Base-by-base conservation (phyloP, 768 basidiomycete genomes). In the Piloderma croceum region DNA sequence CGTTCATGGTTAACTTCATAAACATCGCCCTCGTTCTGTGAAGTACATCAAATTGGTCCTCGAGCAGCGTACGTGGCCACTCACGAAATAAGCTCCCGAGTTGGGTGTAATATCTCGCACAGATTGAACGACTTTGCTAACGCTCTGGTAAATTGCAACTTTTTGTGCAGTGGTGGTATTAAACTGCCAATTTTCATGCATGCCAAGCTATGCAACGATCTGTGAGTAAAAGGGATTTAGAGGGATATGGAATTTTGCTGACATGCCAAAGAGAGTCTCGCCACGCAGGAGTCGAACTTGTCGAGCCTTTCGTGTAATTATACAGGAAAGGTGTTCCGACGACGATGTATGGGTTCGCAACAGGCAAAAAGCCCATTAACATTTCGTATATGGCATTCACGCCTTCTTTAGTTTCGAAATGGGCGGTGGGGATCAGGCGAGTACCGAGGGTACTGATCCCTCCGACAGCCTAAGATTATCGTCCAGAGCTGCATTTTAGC, bases 21-120 rank as follows among this genome's bases (percentile, higher is more conserved):
- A 3, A 63, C 57, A 34, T 61, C 55, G 18, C 57, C 63, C 34
- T 65, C 63, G 40, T 63, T 65, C 61, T 58, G 39, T 24, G 24
- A 24, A 6, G 3, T 25, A 21, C 12, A 27, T 19, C 17, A 32
- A 5, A 9, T n/a, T 21, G 3, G 24, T 4, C 21, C 20, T 5
- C 11, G 11, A 41, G 19, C 21, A 24, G n/a, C 11, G n/a, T 36
- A 13, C 11, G 22, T 22, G 23, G 36, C 21, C 4, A n/a, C 59
- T 34, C 31, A 59, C 59, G 27, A 60, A 53, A 44, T 64, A 64
- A 9, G 63, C 58, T 1, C 63, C 63, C 6, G 49, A 48, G 10
- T 45, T 33, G 3, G 49, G 49, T 6, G 46, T 36, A 17, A 50
- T 47, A 24, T 18, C 21, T 12, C 18, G 18, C 45, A 47, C 27